Base-by-base conservation (phyloP, 176 grass and related monocot species). In the Chloris gayana region DNA sequence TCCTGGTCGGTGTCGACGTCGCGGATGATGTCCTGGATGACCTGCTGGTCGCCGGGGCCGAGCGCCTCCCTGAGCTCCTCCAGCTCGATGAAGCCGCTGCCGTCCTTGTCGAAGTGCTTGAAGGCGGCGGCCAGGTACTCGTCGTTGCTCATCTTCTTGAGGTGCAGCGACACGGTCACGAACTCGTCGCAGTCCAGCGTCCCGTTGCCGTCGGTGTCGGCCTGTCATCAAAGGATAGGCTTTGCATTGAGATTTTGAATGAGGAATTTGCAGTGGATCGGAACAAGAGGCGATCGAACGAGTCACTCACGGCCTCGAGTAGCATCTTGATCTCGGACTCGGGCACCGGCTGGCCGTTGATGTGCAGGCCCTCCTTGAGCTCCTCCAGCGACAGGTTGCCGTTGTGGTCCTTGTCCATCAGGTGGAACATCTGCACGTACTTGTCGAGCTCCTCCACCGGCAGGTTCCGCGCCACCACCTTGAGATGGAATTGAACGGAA, bases 181-280 rank as follows among this genome's bases (percentile, higher is more conserved):
- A 98, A 94, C 85, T 98, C 95, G 22, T 94, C 95, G 67, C 92
- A 92, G 73, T 98, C 89, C 38, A 98, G 83, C 42, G 87, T 92
- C 9, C 95, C 91, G 56, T 94, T 92, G 13, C 95, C 91, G 70
- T 92, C 89, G 26, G 88, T 83, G 85, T 98, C 95, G 1, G 92
- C 94, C 94, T 96, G 78, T 2, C 1, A 44, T 44, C n/a, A n/a
- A n/a, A n/a, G n/a, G n/a, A n/a, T n/a, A n/a, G n/a, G n/a, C n/a
- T 12, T n/a, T n/a, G n/a, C n/a, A n/a, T n/a, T n/a, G n/a, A n/a
- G n/a, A n/a, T n/a, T n/a, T n/a, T n/a, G n/a, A n/a, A n/a, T n/a
- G n/a, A n/a, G n/a, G n/a, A n/a, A n/a, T n/a, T n/a, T n/a, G n/a
- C n/a, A n/a, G n/a, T n/a, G n/a, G n/a, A n/a, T n/a, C n/a, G n/a